phyloP scores from a whole-genome alignment of 805 yeast species.

The Candida jianshihensis region DNA sequence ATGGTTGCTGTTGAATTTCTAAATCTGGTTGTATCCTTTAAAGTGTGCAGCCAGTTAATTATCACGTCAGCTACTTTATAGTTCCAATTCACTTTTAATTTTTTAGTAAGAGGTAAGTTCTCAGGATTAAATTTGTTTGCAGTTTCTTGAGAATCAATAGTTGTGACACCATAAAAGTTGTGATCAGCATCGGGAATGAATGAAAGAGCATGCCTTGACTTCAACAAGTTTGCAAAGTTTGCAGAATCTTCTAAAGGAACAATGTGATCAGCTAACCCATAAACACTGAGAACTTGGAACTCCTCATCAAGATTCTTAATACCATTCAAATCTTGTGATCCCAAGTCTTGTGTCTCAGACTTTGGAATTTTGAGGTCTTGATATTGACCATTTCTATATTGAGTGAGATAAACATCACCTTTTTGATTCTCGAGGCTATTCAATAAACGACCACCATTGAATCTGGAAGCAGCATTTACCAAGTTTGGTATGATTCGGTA shows the following conservation, averaged over 20 bases:
- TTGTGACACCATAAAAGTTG: constrained; percentile 55
- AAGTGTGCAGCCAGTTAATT: constrained; percentile 39
- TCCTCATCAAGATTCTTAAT: constrained; percentile 36
- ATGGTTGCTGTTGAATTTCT: constrained; percentile 28
- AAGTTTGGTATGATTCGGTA: constrained; percentile 52
- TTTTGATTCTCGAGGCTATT: constrained; percentile 9
- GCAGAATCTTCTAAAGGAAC: constrained; percentile 62
- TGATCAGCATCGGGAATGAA: constrained; percentile 73
- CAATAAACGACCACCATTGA: constrained; percentile 22
- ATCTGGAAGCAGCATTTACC: constrained; percentile 72
- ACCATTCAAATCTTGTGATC: constrained; percentile 37
- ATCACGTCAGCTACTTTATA: constrained; percentile 43
- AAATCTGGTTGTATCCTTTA: constrained; percentile 49
- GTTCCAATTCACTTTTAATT: constrained; percentile 51
- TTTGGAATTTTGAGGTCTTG: constrained; percentile 35
- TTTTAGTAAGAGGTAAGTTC: constrained; percentile 36
- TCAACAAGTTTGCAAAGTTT: constrained; percentile 48
- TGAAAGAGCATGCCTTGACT: constrained; percentile 46
- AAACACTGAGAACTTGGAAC: constrained; percentile 55
- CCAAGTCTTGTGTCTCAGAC: constrained; percentile 45
- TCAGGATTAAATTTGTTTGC: constrained; percentile 27
- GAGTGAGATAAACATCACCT: constrained; percentile 31
- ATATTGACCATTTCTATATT: constrained; percentile 46
- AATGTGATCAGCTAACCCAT: constrained; percentile 61
- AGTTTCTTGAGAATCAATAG: constrained; percentile 27